Evolutionary conservation across 2,329 filamentous ascomycete genomes (phyloP), one percentile per base, ranked within the genome.

Genomic region (Fusarium chaquense): DNA sequence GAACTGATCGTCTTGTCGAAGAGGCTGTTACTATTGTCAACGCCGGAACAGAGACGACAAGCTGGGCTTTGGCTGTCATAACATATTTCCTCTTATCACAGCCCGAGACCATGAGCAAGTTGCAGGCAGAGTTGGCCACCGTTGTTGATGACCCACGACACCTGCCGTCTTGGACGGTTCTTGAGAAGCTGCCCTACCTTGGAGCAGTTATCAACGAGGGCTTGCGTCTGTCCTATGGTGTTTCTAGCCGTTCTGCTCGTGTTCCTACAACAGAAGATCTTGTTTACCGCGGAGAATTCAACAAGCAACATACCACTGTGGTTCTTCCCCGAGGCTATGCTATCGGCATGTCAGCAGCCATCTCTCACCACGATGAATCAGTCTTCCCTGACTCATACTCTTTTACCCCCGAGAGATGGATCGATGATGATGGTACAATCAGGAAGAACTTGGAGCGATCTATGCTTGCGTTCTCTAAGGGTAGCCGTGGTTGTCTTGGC

Each of bases 31-130:
- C 62, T 13, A 41, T 65, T 1, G 47, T 65, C 6, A 65, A 65
- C 1, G 62, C 62, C 8, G 62, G 62, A 3, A 65, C 62, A 4
- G 62, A 65, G n/a, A 65, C 62, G 0, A 65, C 62, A 0, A 65
- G 61, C 8, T 65, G 62, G 62, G 43, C 62, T 1, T 40, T 65
- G n/a, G 61, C 61, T 40, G 62, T 65, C 6, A 65, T 65, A 0
- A 65, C 62, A 2, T 65, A 65, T 2, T 65, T 65, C 1, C 62
- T 65, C 2, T 8, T 65, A 3, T 65, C 62, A 0, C 62, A 61
- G 6, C 61, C 61, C 0, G 54, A 61, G 2, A 60, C 41, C 22
- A 12, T 65, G 4, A 6, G 5, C 0, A 65, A 50, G 7, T 1
- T 65, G 0, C 61, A 47, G 11, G 26, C 44, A 4, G 62, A 65